Conservation (phyloP, 2,329 filamentous ascomycete species). For the Claviceps spartinae region DNA sequence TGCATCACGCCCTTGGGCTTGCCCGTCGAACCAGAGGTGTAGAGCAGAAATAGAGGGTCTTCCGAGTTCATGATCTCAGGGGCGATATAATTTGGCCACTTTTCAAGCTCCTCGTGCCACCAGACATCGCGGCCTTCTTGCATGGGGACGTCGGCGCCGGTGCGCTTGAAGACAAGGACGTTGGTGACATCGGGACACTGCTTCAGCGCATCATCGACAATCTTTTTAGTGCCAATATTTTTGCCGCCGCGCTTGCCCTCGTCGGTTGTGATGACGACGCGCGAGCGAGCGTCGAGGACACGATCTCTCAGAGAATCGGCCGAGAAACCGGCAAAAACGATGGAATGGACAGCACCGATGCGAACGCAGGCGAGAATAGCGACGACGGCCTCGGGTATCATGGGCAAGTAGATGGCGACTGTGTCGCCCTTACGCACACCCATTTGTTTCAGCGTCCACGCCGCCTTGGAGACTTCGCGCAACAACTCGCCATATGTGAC, state of each 20-base stretch:
- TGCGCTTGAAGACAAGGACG: constrained; percentile 89
- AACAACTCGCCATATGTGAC: constrained; percentile 91
- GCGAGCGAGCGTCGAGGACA: constrained; percentile 79
- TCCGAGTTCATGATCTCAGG: constrained; percentile 85
- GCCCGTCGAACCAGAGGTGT: constrained; percentile 93
- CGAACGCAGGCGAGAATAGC: constrained; percentile 82
- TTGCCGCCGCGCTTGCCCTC: constrained; percentile 98
- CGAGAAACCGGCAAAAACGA: constrained; percentile 96
- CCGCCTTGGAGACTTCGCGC: constrained; percentile 75
- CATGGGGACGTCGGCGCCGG: constrained; percentile 84
- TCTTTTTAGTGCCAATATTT: constrained; percentile 95
- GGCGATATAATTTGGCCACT: constrained; percentile 85
- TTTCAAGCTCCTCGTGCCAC: constrained; percentile 98
- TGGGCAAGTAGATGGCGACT: constrained; percentile 92
- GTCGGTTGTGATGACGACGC: constrained; percentile 91
- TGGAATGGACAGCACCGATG: constrained; percentile 92
- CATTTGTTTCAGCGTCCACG: constrained; percentile 85
- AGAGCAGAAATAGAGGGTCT: constrained; percentile 92
- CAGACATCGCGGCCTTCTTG: constrained; percentile 79
- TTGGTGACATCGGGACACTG: constrained; percentile 81
- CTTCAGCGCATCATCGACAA: constrained; percentile 93
- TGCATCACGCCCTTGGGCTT: constrained; percentile 99
- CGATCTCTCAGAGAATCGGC: constrained; percentile 91
- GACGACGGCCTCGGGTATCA: constrained; percentile 93
- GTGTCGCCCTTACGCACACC: constrained; percentile 96